These are phyloP conservation scores for Exophiala dermatitidis DNA, from an alignment of 2,329 filamentous ascomycete species.

Conservation along the genomic window DNA sequence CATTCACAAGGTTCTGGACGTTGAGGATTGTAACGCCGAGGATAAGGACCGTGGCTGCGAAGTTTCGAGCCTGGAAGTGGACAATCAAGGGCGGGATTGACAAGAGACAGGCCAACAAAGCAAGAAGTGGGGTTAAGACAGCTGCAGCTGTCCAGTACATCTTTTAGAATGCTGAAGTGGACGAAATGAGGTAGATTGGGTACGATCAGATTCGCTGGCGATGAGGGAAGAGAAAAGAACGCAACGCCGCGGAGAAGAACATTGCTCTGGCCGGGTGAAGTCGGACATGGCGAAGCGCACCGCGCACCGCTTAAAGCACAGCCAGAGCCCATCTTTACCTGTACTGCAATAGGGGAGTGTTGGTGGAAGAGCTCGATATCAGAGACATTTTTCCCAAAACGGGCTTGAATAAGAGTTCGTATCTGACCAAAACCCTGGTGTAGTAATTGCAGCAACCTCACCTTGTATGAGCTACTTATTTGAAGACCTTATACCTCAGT, in stretches of 20 bases:
- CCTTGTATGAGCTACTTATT: too few species aligned
- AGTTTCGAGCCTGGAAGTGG: slow-evolving; percentile 55
- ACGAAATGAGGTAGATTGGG: not conserved
- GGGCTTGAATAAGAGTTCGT: slow-evolving; percentile 19
- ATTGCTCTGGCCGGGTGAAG: too few species aligned
- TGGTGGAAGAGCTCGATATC: slow-evolving; percentile 1
- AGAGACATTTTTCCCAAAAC: slow-evolving; percentile 21
- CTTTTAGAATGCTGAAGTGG: not conserved
- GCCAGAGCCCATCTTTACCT: too few species aligned
- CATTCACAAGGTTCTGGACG: slow-evolving; percentile 53
- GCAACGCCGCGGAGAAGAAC: too few species aligned
- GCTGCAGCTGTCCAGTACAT: slow-evolving; percentile 7
- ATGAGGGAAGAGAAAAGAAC: too few species aligned
- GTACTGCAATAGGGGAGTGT: not conserved
- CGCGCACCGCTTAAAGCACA: too few species aligned
- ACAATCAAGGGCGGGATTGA: slow-evolving; percentile 48
- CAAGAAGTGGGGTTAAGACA: slow-evolving; percentile 9
- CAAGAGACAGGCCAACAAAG: slow-evolving; percentile 14
- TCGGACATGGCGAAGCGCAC: too few species aligned
- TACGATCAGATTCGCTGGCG: not conserved
- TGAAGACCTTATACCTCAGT: too few species aligned
- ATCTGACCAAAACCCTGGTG: not conserved
- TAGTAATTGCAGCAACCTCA: too few species aligned
- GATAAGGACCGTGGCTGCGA: slow-evolving; percentile 52
- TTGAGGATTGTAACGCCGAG: slow-evolving; percentile 52